Conservation (phyloP, 1,139 yeast species). For the Blastobotrys illinoisensis region DNA sequence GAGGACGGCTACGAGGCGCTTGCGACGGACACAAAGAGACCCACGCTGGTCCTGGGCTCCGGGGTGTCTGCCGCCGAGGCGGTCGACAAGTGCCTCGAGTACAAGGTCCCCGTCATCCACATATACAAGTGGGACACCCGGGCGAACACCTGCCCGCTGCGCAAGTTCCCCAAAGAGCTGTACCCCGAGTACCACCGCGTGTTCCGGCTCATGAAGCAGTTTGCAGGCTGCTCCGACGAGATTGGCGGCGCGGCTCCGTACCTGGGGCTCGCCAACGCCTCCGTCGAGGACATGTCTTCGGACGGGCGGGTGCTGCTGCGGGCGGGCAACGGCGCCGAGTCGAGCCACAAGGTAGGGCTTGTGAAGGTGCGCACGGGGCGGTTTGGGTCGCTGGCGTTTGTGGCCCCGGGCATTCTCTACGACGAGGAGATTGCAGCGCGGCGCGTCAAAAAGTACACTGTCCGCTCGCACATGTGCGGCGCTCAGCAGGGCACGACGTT, state of each 20-base stretch:
- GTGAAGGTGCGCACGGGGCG: conserved; percentile 28
- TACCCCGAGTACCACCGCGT: conserved; percentile 33
- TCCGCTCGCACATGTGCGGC: conserved; percentile 4
- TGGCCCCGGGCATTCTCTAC: conserved; percentile 13
- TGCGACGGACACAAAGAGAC: neutral
- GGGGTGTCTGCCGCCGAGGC: conserved; percentile 37
- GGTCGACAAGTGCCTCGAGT: conserved; percentile 13
- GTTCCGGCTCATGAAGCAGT: conserved; percentile 25
- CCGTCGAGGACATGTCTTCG: conserved; percentile 18
- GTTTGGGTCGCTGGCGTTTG: conserved; percentile 26
- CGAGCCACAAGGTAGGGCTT: conserved; percentile 14
- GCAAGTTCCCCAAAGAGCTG: conserved; percentile 29
- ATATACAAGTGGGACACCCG: conserved; percentile 28
- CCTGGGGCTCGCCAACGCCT: conserved; percentile 29
- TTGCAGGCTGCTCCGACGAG: conserved; percentile 3
- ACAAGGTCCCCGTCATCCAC: conserved; percentile 21
- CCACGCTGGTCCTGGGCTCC: conserved; percentile 30
- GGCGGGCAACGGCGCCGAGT: conserved; percentile 15
- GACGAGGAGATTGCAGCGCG: neutral
- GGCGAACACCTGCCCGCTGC: conserved; percentile 24
- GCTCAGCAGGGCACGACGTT: conserved; percentile 7
- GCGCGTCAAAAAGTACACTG: conserved; percentile 8
- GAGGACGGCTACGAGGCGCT: conserved; percentile 6
- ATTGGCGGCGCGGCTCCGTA: conserved; percentile 13
- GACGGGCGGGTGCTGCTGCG: conserved; percentile 21